Evolutionary conservation across 768 basidiomycete species (phyloP).

Genomic region (Cystoderma amianthinum): DNA sequence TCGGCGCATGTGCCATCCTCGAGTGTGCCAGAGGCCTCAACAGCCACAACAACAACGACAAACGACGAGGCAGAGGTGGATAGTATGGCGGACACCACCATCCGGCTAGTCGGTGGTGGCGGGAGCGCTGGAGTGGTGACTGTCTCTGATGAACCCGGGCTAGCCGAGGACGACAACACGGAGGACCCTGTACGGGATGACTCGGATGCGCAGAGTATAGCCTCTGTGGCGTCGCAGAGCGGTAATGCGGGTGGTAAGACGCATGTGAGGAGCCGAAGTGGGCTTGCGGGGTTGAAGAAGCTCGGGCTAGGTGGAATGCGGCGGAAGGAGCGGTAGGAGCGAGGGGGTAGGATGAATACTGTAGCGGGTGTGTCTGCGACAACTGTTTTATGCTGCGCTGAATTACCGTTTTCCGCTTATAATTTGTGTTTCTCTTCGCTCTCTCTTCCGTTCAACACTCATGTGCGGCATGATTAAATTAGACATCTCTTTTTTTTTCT

Average conservation of each 20-base stretch:
- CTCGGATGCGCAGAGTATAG: constrained; percentile 28
- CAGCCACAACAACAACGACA: background rate
- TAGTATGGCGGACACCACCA: constrained; percentile 31
- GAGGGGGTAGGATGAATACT: constrained; percentile 40
- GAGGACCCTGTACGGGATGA: constrained; percentile 27
- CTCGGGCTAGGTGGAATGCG: constrained; percentile 36
- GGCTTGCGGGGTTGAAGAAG: constrained; percentile 50
- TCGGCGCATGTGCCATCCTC: background rate
- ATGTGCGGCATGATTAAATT: no score
- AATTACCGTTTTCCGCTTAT: background rate
- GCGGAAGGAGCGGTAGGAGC: no score
- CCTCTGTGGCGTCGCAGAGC: constrained; percentile 23
- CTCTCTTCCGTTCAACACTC: no score
- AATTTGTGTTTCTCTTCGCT: background rate
- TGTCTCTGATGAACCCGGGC: constrained; percentile 13
- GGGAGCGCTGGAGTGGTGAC: constrained; percentile 31
- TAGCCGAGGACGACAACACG: constrained; percentile 18
- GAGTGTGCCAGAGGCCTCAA: background rate
- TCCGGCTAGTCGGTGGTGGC: constrained; percentile 55
- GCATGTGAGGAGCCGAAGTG: constrained; percentile 54
- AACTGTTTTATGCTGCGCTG: constrained; percentile 7
- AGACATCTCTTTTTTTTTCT: no score
- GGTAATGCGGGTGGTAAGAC: constrained; percentile 22
- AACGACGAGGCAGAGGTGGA: constrained; percentile 8
- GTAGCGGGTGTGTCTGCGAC: constrained; percentile 28